Conservation (phyloP, 2,329 filamentous ascomycete genomes). For the Scedosporium minutisporum region DNA sequence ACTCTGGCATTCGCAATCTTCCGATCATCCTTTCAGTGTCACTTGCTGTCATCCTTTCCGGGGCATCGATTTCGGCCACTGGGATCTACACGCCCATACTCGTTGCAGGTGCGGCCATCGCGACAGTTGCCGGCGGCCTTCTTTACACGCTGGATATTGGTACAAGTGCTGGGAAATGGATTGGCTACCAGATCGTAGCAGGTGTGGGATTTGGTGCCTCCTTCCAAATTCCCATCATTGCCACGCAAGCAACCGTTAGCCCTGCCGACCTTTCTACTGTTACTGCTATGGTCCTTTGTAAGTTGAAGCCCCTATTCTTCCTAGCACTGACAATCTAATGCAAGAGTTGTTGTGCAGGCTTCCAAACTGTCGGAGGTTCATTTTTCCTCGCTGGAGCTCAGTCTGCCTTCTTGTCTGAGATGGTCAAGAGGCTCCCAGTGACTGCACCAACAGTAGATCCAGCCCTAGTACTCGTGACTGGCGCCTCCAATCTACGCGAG, state of each 20-base stretch:
- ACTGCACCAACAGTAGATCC: neutral
- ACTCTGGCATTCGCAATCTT: conserved; percentile 17
- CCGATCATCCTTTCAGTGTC: conserved; percentile 11
- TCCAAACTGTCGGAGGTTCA: conserved; percentile 29
- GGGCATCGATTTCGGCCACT: conserved; percentile 23
- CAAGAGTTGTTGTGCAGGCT: neutral
- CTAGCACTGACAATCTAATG: neutral
- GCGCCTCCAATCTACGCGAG: conserved; percentile 45
- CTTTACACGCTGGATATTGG: conserved; percentile 28
- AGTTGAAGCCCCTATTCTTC: neutral
- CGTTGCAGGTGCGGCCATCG: conserved; percentile 23
- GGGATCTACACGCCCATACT: conserved; percentile 38
- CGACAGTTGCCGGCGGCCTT: conserved; percentile 28
- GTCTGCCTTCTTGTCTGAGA: neutral
- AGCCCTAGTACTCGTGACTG: conserved; percentile 25
- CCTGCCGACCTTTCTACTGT: conserved; percentile 31
- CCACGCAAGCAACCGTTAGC: conserved; percentile 30
- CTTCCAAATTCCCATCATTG: conserved; percentile 32
- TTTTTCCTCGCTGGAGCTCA: conserved; percentile 32
- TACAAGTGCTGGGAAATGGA: conserved; percentile 27
- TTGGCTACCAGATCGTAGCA: conserved; percentile 33
- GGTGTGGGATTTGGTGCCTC: conserved; percentile 31
- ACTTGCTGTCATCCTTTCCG: conserved; percentile 11
- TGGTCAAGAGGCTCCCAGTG: neutral
- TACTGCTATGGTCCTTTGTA: conserved; percentile 32